Evolutionary conservation across 2,329 filamentous ascomycete genomes (phyloP).

Genomic region (Venturia nashicola): DNA sequence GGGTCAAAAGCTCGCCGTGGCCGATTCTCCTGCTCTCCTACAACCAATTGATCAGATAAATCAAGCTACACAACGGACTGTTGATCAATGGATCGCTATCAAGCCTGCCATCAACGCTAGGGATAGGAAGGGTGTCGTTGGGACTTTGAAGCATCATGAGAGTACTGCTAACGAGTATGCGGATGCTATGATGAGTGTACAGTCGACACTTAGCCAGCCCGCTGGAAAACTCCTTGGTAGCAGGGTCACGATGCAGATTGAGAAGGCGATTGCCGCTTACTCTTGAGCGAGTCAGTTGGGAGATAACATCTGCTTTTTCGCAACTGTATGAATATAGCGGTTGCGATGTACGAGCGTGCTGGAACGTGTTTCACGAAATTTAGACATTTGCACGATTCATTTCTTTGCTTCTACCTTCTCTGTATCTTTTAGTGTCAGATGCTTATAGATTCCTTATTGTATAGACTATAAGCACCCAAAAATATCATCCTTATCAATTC

Average conservation of each 20-base stretch:
- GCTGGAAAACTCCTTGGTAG: neutral
- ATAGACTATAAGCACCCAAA: neutral
- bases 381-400: neutral
- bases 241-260: neutral
- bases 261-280: neutral
- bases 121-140: neutral
- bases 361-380: neutral
- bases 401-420: neutral
- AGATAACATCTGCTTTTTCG: neutral
- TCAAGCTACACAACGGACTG: neutral
- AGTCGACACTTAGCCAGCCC: neutral
- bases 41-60: neutral
- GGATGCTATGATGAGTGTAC: neutral
- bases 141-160: neutral
- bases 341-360: neutral
- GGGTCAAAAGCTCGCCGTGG: neutral
- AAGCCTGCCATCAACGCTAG: neutral
- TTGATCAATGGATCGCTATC: neutral
- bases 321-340: neutral
- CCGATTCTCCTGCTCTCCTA: neutral
- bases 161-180: neutral
- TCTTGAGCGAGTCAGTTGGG: neutral
- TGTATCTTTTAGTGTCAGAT: neutral
- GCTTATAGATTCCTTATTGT: neutral
- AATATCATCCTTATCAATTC: too few relatives aligned